These are phyloP conservation scores for Ophiostoma sp. DNA, from an alignment of 2,329 filamentous ascomycete species.

Conservation along the genomic window DNA sequence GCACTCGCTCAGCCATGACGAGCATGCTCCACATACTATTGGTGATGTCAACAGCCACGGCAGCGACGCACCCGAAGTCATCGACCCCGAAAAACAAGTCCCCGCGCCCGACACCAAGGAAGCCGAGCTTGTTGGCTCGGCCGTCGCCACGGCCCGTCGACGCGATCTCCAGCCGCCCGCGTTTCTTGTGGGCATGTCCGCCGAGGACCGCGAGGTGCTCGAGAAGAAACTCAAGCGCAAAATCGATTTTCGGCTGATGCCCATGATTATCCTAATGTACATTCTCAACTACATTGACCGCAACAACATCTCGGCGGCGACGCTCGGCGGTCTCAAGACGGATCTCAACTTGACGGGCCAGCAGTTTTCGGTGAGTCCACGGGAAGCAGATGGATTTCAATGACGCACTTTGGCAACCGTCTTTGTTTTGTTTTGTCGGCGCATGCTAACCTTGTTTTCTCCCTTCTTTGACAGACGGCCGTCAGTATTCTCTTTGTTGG, in stretches of 20 bases:
- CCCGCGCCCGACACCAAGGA: neutral
- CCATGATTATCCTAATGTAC: conserved; percentile 63
- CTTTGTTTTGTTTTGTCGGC: neutral
- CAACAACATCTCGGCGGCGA: conserved; percentile 45
- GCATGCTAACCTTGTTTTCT: neutral
- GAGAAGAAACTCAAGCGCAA: conserved; percentile 60
- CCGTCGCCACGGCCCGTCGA: conserved; percentile 41
- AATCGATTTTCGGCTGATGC: conserved; percentile 60
- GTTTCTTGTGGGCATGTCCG: conserved; percentile 25
- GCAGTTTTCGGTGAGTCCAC: conserved; percentile 32
- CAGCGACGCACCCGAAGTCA: neutral
- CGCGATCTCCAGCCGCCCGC: conserved; percentile 45
- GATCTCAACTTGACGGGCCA: conserved; percentile 44
- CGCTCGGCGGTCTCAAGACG: conserved; percentile 47
- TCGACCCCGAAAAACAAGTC: conserved; percentile 19
- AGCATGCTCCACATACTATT: neutral
- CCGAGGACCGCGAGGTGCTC: conserved; percentile 36
- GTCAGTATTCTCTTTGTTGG: conserved; percentile 55
- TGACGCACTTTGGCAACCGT: neutral
- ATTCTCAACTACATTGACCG: conserved; percentile 62
- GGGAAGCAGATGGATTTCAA: neutral
- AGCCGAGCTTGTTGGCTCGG: neutral
- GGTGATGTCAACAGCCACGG: neutral
- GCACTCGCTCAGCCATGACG: conserved; percentile 14
- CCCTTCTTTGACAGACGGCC: conserved; percentile 39